Percentiles rank a stretch among this genome's conserved stretches.
Conservation (phyloP, 768 basidiomycete genomes). For the Termitomyces bulborhizus region DNA sequence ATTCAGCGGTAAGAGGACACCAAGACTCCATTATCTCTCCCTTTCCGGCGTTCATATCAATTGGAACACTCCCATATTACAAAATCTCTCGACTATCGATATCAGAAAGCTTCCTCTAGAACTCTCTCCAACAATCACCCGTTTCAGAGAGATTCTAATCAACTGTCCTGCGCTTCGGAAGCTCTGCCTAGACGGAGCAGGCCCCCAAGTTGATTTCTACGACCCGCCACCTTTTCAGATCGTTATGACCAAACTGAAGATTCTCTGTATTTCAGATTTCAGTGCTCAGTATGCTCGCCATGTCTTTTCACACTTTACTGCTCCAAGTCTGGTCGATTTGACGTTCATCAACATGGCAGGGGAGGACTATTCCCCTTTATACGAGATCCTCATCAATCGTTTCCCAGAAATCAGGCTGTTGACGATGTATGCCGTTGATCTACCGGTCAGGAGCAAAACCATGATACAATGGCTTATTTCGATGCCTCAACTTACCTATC, state of each 20-base stretch:
- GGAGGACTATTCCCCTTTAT: constrained; percentile 45
- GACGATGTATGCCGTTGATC: constrained; percentile 42
- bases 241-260: constrained; percentile 40
- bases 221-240: constrained; percentile 28
- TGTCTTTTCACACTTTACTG: constrained; percentile 42
- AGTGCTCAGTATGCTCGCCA: constrained; percentile 40
- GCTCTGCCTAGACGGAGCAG: constrained; percentile 58
- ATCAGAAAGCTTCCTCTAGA: constrained; percentile 54
- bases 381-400: constrained; percentile 36
- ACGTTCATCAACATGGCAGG: constrained; percentile 49
- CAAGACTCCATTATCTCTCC: constrained; percentile 42
- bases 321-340: constrained; percentile 52
- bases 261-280: constrained; percentile 54
- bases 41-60: constrained; percentile 58
- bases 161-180: constrained; percentile 45
- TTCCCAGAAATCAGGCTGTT: constrained; percentile 51
- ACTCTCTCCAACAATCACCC: constrained; percentile 38
- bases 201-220: constrained; percentile 34
- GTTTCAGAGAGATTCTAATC: constrained; percentile 48
- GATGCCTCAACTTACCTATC: constrained; percentile 48
- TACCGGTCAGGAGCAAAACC: constrained; percentile 18
- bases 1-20: constrained; percentile 44
- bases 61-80: constrained; percentile 43
- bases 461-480: constrained; percentile 50
- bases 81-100: constrained; percentile 59